A percentile compares a stretch with the other conserved stretches of the same genome.
These are phyloP conservation scores for Fraxinus excelsior DNA, from an alignment of 257 asterid species.

Conservation along the genomic window DNA sequence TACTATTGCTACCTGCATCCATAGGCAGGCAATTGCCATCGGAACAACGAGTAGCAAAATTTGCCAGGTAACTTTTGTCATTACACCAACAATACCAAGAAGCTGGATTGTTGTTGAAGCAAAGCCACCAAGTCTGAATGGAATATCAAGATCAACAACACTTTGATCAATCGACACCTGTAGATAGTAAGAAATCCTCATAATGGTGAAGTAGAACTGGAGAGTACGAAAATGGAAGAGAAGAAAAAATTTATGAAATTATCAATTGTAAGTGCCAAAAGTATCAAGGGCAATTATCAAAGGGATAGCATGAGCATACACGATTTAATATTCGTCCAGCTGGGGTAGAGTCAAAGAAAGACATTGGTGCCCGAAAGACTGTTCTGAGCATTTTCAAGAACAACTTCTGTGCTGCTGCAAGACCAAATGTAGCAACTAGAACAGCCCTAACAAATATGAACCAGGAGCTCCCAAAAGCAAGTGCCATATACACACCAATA, in stretches of 20 bases:
- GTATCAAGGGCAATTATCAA: background rate
- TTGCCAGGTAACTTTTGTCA: slow-evolving; percentile 99
- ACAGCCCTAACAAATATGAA: slow-evolving; percentile 91
- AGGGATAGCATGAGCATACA: slow-evolving; percentile 47
- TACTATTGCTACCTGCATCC: slow-evolving; percentile 98
- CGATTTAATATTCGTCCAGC: slow-evolving; percentile 95
- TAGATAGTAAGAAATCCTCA: slow-evolving; percentile 36
- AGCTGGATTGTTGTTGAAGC: slow-evolving; percentile 98
- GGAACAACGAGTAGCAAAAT: slow-evolving; percentile 91
- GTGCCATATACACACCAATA: slow-evolving; percentile 87
- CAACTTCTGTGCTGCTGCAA: slow-evolving; percentile 90
- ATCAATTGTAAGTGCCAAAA: slow-evolving; percentile 8
- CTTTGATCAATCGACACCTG: slow-evolving; percentile 99
- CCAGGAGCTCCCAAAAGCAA: slow-evolving; percentile 97
- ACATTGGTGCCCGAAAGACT: slow-evolving; percentile 89
- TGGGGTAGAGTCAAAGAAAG: slow-evolving; percentile 97
- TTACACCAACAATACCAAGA: slow-evolving; percentile 92
- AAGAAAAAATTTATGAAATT: background rate
- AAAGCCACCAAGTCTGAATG: slow-evolving; percentile 98
- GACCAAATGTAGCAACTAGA: slow-evolving; percentile 97
- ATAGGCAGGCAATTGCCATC: slow-evolving; percentile 97
- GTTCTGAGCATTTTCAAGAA: slow-evolving; percentile 76
- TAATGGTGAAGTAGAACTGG: slow-evolving; percentile 23
- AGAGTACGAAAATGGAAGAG: background rate
- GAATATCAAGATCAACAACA: slow-evolving; percentile 98